Base-by-base conservation (phyloP, 768 basidiomycete species). In the Phaffia australis region DNA sequence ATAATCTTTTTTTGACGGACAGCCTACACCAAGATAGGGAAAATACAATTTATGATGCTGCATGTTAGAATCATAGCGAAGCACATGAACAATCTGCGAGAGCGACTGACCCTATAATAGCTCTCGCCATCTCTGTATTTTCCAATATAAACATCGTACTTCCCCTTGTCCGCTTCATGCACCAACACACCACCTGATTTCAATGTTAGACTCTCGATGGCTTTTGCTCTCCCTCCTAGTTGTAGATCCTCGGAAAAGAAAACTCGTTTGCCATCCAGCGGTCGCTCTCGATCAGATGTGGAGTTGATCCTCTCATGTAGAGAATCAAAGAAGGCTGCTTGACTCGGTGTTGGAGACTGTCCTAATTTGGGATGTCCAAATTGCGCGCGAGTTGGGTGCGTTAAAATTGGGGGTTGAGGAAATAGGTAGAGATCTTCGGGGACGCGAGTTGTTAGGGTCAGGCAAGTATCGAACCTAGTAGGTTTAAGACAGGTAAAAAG, bases 141-240 rank as follows among this genome's bases (percentile, higher is more conserved):
- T 15, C 87, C 84, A 19, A 95, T 78, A n/a, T 86, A 80, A 0
- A 90, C 79, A 74, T 93, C 89, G 84, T 78, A 30, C 71, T 60
- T 48, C 0, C 23, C 42, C 21, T 63, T 70, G 52, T 69, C 65
- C 21, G 63, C 65, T 19, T 71, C 70, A 25, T 72, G 71, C 47
- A 71, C 65, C n/a, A 84, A 72, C 23, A 82, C 70, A 29, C 86
- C 86, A 8, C 88, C 87, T 0, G 82, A 82, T 0, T 83, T 79
- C 42, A 73, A 71, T n/a, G 92, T 81, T 11, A 83, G 81, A 0
- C 78, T 78, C 65, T 83, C 81, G 0, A 90, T 80, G 0, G 83
- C 84, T 4, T 77, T 76, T 9, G 78, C 32, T 84, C 80, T 77
- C 0, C 72, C 74, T 2, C 76, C 76, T 32, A 91, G 75, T 48